phyloP scores from a whole-genome alignment of 2,329 filamentous ascomycete species.

The Ilyonectria destructans region DNA sequence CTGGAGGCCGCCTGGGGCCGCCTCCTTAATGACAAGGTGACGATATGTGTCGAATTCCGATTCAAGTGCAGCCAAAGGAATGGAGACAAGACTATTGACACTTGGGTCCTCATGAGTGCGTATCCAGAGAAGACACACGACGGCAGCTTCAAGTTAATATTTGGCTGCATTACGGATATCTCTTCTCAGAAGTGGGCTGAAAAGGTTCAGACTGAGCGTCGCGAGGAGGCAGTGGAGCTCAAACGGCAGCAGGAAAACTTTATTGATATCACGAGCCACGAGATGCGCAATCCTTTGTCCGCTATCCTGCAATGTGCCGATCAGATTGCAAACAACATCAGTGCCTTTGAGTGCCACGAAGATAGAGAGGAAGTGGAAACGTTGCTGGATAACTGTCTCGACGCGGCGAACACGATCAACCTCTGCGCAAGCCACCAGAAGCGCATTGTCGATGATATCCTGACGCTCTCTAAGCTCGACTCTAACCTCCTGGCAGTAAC shows the following conservation, averaged over 20 bases:
- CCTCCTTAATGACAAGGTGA: conserved; percentile 73
- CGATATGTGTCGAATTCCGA: conserved; percentile 81
- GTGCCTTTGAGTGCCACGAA: conserved; percentile 57
- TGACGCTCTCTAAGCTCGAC: conserved; percentile 80
- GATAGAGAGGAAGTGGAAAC: conserved; percentile 63
- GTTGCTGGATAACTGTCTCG: conserved; percentile 72
- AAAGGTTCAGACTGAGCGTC: conserved; percentile 82
- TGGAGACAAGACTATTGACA: conserved; percentile 75
- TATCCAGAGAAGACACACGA: conserved; percentile 79
- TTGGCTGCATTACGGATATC: conserved; percentile 89
- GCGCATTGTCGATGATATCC: conserved; percentile 78
- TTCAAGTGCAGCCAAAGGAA: conserved; percentile 80
- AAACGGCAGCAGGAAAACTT: conserved; percentile 83
- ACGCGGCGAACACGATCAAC: conserved; percentile 86
- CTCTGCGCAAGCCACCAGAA: conserved; percentile 87
- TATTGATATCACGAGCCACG: conserved; percentile 82
- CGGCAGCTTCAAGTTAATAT: conserved; percentile 80
- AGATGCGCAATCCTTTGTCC: conserved; percentile 84
- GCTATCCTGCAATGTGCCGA: conserved; percentile 85
- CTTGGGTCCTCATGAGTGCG: conserved; percentile 84
- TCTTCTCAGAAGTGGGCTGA: conserved; percentile 90
- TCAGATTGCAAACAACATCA: conserved; percentile 73
- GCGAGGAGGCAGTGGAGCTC: conserved; percentile 85
- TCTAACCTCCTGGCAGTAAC: conserved; percentile 80
- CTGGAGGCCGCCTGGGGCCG: conserved; percentile 75